Percentiles rank a stretch among this genome's conserved stretches.
Evolutionary conservation across 305 asterid genomes (phyloP).

Genomic region (Fraxinus paxiana): DNA sequence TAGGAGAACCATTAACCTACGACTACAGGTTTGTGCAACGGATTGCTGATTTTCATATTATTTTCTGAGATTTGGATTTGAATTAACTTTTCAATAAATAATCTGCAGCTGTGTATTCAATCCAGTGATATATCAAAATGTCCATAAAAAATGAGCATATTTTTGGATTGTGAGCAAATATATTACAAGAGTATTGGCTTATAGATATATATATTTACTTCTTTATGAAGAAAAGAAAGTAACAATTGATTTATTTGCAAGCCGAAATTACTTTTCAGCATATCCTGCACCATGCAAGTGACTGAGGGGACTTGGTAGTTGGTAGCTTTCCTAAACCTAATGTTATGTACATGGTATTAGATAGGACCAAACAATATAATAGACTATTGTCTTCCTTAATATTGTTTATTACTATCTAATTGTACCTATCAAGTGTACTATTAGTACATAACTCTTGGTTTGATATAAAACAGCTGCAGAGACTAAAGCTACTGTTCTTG

Average conservation of each 20-base stretch:
- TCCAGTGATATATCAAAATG: not conserved
- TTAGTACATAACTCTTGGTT: not conserved
- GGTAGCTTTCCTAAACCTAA: not conserved
- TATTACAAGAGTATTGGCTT: not conserved
- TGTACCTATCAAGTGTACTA: not conserved
- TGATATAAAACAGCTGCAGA: not conserved
- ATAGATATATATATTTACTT: not conserved
- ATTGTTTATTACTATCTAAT: not conserved
- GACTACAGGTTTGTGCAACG: slow-evolving; percentile 64
- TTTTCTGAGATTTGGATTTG: not conserved
- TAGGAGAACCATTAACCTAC: slow-evolving; percentile 83
- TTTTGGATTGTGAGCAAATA: not conserved
- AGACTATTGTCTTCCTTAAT: not conserved
- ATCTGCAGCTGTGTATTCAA: not conserved
- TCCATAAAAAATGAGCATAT: not conserved
- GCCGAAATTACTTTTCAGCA: not conserved
- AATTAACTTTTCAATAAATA: not conserved
- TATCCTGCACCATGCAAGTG: not conserved
- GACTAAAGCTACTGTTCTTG: slow-evolving; percentile 6
- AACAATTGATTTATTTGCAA: not conserved
- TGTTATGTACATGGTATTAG: not conserved
- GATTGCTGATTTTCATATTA: slow-evolving; percentile 3
- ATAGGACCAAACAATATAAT: not conserved
- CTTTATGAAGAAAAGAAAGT: not conserved
- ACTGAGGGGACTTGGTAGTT: not conserved